Conservation (phyloP, 352 stramenopile species). For the Globisporangium cederbergense region DNA sequence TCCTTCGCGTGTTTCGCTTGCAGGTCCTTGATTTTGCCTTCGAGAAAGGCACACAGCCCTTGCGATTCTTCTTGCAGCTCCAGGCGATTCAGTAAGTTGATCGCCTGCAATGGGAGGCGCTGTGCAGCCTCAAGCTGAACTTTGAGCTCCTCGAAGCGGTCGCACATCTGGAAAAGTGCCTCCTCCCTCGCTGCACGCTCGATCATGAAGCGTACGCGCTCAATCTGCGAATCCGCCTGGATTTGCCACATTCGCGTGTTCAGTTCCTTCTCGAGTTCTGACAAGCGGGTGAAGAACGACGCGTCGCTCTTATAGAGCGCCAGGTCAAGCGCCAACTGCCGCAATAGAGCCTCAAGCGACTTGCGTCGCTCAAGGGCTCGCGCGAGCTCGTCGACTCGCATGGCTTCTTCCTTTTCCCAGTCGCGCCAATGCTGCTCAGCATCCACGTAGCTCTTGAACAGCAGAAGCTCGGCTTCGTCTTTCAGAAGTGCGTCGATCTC, state of each 20-base stretch:
- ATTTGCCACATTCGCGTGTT: constrained; percentile 49
- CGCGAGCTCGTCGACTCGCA: constrained; percentile 37
- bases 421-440: constrained; percentile 37
- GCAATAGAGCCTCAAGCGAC: constrained; percentile 23
- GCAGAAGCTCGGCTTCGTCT: constrained; percentile 48
- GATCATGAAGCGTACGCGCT: constrained; percentile 53
- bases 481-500: constrained; percentile 22
- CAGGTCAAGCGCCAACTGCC: constrained; percentile 43
- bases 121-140: constrained; percentile 38
- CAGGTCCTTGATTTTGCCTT: constrained; percentile 21
- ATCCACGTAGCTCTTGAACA: constrained; percentile 44
- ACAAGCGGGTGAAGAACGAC: constrained; percentile 44
- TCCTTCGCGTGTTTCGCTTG: constrained; percentile 14
- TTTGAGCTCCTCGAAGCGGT: constrained; percentile 41
- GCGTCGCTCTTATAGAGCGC: constrained; percentile 42
- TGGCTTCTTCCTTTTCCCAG: constrained; percentile 43
- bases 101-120: constrained; percentile 43
- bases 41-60: constrained; percentile 20
- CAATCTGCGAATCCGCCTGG: constrained; percentile 54
- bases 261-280: constrained; percentile 37
- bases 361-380: constrained; percentile 22
- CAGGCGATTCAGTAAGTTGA: constrained; percentile 46
- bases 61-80: constrained; percentile 33
- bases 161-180: constrained; percentile 48
- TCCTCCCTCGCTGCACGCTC: constrained; percentile 59